phyloP scores from a whole-genome alignment of 208 protist species.

The Leishmania braziliensis region DNA sequence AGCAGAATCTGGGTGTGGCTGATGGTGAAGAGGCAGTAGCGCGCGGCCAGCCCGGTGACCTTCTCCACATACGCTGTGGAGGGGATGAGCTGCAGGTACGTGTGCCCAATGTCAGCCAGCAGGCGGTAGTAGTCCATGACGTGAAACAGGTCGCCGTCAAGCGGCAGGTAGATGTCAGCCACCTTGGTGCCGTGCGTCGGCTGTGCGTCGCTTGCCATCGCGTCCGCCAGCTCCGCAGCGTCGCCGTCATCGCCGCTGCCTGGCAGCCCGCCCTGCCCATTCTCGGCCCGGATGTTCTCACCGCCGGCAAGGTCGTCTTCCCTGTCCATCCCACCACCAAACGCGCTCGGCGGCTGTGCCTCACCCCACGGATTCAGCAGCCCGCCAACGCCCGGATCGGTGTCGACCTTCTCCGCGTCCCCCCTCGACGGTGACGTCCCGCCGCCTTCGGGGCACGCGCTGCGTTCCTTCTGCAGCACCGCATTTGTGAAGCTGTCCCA shows the following conservation, averaged over 20 bases:
- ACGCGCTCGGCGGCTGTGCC: not conserved
- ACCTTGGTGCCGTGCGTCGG: not conserved
- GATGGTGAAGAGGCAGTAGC: slow-evolving; percentile 26
- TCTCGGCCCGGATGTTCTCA: not conserved
- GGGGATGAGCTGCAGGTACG: slow-evolving; percentile 13
- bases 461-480: not conserved
- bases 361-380: not conserved
- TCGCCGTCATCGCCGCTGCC: not conserved
- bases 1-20: slow-evolving; percentile 27
- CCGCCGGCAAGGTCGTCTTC: not conserved
- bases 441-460: not conserved
- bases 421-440: not conserved
- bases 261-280: not conserved
- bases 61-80: slow-evolving; percentile 5
- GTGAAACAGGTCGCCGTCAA: slow-evolving; percentile 19
- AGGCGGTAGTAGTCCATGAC: slow-evolving; percentile 25
- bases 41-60: slow-evolving; percentile 14
- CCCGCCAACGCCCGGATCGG: too few species aligned
- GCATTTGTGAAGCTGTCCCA: not conserved
- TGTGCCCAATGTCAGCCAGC: slow-evolving; percentile 20
- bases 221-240: not conserved
- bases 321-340: not conserved
- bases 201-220: not conserved
- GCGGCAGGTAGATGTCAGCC: slow-evolving; percentile 17
- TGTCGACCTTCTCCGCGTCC: not conserved